Conservation (phyloP, 2,329 filamentous ascomycete species). For the Alternaria solani region DNA sequence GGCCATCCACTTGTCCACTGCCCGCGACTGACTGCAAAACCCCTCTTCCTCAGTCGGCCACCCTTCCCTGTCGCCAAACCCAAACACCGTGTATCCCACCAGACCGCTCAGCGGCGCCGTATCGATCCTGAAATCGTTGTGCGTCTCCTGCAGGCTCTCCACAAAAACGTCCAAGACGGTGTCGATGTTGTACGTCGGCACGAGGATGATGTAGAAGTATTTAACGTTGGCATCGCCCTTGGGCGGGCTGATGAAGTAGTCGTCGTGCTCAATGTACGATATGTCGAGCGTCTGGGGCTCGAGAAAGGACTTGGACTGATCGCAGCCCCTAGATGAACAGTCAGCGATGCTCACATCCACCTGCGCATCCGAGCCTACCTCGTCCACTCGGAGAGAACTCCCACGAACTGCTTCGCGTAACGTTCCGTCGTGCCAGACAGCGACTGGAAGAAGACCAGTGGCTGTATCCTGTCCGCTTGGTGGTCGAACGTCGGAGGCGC, state of each 20-base stretch:
- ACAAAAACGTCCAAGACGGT: slow-evolving; percentile 88
- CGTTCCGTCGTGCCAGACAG: slow-evolving; percentile 84
- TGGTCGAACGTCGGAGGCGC: slow-evolving; percentile 35
- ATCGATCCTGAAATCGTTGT: slow-evolving; percentile 96
- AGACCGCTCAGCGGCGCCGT: slow-evolving; percentile 80
- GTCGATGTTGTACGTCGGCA: slow-evolving; percentile 96
- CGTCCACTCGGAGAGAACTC: slow-evolving; percentile 60
- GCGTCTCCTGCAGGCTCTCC: slow-evolving; percentile 87
- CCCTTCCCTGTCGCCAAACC: slow-evolving; percentile 87
- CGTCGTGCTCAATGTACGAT: slow-evolving; percentile 88
- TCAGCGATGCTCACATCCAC: not conserved
- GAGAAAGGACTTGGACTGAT: slow-evolving; percentile 53
- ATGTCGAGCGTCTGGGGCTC: slow-evolving; percentile 77
- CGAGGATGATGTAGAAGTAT: slow-evolving; percentile 82
- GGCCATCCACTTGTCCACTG: slow-evolving; percentile 97
- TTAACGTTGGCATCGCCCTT: slow-evolving; percentile 64
- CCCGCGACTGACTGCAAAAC: slow-evolving; percentile 90
- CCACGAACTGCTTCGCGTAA: slow-evolving; percentile 70
- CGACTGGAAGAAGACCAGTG: slow-evolving; percentile 88
- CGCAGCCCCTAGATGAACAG: slow-evolving; percentile 25
- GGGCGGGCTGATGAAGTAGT: slow-evolving; percentile 84
- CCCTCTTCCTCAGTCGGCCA: slow-evolving; percentile 92
- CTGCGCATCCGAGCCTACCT: not conserved
- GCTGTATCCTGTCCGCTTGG: slow-evolving; percentile 65
- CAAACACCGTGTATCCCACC: slow-evolving; percentile 91